phyloP scores from a whole-genome alignment of 306 rosid genomes.

The Glycine latifolia region DNA sequence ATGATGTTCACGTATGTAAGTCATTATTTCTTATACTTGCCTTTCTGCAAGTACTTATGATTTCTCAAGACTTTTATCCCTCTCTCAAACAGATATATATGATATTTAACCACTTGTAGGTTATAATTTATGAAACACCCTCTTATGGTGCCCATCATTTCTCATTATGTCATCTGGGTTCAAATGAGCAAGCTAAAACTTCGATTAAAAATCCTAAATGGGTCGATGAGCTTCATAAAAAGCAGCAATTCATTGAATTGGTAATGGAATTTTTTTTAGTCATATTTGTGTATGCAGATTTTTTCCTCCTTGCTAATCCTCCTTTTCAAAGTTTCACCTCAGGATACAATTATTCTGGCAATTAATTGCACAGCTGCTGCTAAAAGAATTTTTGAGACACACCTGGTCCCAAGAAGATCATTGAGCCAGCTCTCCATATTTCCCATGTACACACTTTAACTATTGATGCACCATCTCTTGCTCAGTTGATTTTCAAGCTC shows the following conservation, averaged over 20 bases:
- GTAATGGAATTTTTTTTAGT: slow-evolving; percentile 56
- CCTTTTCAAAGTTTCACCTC: slow-evolving; percentile 46
- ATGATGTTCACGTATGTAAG: slow-evolving; percentile 98
- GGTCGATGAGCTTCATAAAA: slow-evolving; percentile 75
- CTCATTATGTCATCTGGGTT: slow-evolving; percentile 56
- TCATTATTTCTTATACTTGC: slow-evolving; percentile 56
- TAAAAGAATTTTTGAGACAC: slow-evolving; percentile 56
- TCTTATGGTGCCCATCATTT: slow-evolving; percentile 78
- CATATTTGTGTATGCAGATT: slow-evolving; percentile 42
- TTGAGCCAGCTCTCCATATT: slow-evolving; percentile 49
- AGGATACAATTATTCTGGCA: slow-evolving; percentile 82
- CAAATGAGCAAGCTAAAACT: slow-evolving; percentile 57
- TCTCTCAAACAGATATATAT: slow-evolving; percentile 39
- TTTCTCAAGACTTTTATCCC: slow-evolving; percentile 39
- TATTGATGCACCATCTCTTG: slow-evolving; percentile 12
- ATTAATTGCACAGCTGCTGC: slow-evolving; percentile 77
- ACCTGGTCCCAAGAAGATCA: slow-evolving; percentile 56
- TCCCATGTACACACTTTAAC: slow-evolving; percentile 55
- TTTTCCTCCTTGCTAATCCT: slow-evolving; percentile 35
- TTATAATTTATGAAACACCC: slow-evolving; percentile 79
- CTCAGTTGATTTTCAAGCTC: slow-evolving; percentile 42
- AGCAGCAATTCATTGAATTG: slow-evolving; percentile 66
- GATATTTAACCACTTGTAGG: slow-evolving; percentile 59
- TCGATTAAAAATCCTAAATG: slow-evolving; percentile 74
- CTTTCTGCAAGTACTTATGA: slow-evolving; percentile 40